Conservation (phyloP, 352 stramenopile genomes). For the Pythium scleroteichum region DNA sequence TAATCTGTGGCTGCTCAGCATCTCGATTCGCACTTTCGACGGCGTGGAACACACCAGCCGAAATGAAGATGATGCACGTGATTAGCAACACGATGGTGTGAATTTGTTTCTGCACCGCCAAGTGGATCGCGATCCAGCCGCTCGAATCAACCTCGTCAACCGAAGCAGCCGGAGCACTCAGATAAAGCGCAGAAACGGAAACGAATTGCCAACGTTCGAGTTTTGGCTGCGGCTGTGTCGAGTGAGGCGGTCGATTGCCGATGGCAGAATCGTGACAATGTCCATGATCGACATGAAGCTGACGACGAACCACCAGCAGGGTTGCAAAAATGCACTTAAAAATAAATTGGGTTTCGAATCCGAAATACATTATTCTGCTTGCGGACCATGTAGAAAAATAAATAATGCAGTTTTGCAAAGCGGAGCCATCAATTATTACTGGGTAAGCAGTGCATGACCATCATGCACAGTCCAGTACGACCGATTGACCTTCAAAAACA, state of each 20-base stretch:
- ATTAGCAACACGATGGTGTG: constrained; percentile 65
- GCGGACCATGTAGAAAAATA: too few species aligned
- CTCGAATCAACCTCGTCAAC: constrained; percentile 50
- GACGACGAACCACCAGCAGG: constrained; percentile 38
- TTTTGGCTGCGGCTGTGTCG: constrained; percentile 7
- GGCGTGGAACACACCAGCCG: constrained; percentile 57
- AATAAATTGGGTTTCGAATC: too few species aligned
- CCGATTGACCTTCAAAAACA: too few species aligned
- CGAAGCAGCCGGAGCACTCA: constrained; percentile 59
- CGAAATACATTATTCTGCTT: too few species aligned
- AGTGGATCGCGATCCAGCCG: constrained; percentile 43
- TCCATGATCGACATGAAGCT: constrained; percentile 67
- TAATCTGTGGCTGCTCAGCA: constrained; percentile 30
- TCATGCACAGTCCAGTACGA: too few species aligned
- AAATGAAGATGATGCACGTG: constrained; percentile 66
- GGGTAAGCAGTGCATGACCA: too few species aligned
- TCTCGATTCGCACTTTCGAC: constrained; percentile 41
- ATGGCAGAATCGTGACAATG: constrained; percentile 55
- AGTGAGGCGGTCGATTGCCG: constrained; percentile 41
- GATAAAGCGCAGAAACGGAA: constrained; percentile 66
- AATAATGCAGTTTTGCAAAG: too few species aligned
- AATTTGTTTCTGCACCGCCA: constrained; percentile 67
- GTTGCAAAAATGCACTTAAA: too few species aligned
- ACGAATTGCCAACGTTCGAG: constrained; percentile 24
- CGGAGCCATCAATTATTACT: too few species aligned